Conservation (phyloP, 2,329 filamentous ascomycete species). For the Tolypocladium ovalisporum region DNA sequence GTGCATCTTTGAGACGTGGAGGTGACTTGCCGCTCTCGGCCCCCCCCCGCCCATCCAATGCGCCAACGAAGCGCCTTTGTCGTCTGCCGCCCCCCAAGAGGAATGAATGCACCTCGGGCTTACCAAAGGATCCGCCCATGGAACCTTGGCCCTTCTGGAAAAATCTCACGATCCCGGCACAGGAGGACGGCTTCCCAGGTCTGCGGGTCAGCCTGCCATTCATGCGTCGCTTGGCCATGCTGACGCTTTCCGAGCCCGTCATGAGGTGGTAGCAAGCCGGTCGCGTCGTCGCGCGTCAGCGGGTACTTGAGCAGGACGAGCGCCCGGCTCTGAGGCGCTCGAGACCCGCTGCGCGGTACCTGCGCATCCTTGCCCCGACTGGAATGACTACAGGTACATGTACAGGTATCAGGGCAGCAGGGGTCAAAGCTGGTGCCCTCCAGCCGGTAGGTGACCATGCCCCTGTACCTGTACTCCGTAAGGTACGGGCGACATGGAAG, state of each 20-base stretch:
- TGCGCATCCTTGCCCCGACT: constrained; percentile 3
- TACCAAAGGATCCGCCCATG: not conserved
- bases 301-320: constrained; percentile 1
- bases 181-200: not conserved
- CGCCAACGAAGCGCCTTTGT: not conserved
- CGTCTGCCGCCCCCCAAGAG: not conserved
- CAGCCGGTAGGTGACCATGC: no score
- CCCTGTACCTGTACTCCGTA: no score
- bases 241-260: not conserved
- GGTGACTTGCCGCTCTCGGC: not conserved
- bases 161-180: not conserved
- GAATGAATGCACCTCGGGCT: not conserved
- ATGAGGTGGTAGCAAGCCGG: not conserved
- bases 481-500: not conserved
- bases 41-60: not conserved
- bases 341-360: not conserved
- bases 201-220: not conserved
- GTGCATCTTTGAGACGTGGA: not conserved
- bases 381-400: no score
- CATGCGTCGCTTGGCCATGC: not conserved
- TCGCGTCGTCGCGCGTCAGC: not conserved
- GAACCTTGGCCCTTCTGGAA: not conserved
- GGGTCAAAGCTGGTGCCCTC: no score
- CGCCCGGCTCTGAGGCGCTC: constrained; percentile 3
- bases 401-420: no score